A percentile compares a stretch with the other conserved stretches of the same genome.
Evolutionary conservation across 371 early-diverging fungal species (phyloP).

Genomic region (Rhizopus sp.): DNA sequence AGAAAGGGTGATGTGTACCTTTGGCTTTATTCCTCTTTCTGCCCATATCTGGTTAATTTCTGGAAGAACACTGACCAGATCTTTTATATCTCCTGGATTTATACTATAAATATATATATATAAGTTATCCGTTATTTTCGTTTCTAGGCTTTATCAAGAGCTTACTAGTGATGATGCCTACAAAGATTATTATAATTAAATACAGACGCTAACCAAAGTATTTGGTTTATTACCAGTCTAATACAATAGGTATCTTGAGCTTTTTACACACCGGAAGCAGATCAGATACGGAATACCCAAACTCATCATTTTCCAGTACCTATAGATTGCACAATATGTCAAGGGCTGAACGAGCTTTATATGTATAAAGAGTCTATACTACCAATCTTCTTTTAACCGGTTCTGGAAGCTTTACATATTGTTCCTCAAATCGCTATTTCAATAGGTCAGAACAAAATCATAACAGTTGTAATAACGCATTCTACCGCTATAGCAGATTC

Average conservation of each 20-base stretch:
- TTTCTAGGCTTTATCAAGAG: neutral
- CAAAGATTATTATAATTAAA: no score
- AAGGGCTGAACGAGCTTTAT: neutral
- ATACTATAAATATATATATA: conserved; percentile 22
- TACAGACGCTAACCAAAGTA: neutral
- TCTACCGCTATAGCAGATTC: conserved; percentile 33
- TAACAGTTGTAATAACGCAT: neutral
- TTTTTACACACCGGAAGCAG: conserved; percentile 48
- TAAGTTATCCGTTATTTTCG: neutral
- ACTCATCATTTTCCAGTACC: conserved; percentile 52
- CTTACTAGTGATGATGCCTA: conserved; percentile 47
- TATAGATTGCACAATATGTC: neutral
- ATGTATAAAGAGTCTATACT: neutral
- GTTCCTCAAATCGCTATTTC: conserved; percentile 41
- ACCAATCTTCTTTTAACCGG: conserved; percentile 36
- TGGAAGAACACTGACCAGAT: conserved; percentile 26
- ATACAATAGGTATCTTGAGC: conserved; percentile 42
- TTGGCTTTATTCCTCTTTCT: conserved; percentile 44
- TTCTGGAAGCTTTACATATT: conserved; percentile 34
- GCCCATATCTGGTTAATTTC: conserved; percentile 47
- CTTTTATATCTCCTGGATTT: conserved; percentile 35
- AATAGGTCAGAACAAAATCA: neutral
- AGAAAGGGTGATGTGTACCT: conserved; percentile 21
- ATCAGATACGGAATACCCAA: conserved; percentile 47
- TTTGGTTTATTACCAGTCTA: conserved; percentile 40